phyloP scores from a whole-genome alignment of 108 stramenopile species.

The Seminavis robusta region DNA sequence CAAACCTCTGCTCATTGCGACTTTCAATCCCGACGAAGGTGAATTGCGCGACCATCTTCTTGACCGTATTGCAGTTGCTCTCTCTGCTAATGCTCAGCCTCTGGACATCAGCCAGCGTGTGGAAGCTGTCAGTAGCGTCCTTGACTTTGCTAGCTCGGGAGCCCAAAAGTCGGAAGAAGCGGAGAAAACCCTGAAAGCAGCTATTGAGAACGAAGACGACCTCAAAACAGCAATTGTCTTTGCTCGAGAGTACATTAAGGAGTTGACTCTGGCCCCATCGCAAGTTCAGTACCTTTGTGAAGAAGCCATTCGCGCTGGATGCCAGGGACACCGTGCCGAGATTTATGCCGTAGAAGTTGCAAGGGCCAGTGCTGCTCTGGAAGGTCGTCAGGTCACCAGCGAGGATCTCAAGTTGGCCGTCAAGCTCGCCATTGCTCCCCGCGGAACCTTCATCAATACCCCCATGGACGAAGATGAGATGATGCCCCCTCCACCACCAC shows the following conservation, averaged over 20 bases:
- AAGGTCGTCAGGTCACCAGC: conserved; percentile 81
- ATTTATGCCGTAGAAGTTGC: conserved; percentile 94
- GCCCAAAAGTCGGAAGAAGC: conserved; percentile 58
- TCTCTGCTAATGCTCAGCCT: conserved; percentile 84
- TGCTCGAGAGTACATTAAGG: conserved; percentile 89
- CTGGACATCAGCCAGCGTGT: conserved; percentile 79
- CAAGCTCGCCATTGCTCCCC: conserved; percentile 93
- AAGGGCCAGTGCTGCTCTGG: conserved; percentile 87
- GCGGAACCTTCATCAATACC: conserved; percentile 89
- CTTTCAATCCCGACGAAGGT: conserved; percentile 98
- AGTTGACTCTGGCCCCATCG: conserved; percentile 70
- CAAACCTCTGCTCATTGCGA: conserved; percentile 88
- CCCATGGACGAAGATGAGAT: conserved; percentile 80
- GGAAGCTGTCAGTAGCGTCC: conserved; percentile 80
- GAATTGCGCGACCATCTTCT: conserved; percentile 93
- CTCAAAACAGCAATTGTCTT: conserved; percentile 92
- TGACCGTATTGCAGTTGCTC: conserved; percentile 90
- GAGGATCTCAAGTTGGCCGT: conserved; percentile 91
- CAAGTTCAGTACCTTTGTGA: conserved; percentile 96
- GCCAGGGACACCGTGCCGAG: conserved; percentile 96
- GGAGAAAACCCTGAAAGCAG: conserved; percentile 56
- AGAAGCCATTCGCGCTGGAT: conserved; percentile 93
- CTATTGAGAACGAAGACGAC: conserved; percentile 88
- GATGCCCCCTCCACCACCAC: conserved; percentile 88
- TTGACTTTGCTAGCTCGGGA: conserved; percentile 69